These are phyloP conservation scores for Botryotinia globosa DNA, from an alignment of 2,329 filamentous ascomycete genomes.

Conservation along the genomic window DNA sequence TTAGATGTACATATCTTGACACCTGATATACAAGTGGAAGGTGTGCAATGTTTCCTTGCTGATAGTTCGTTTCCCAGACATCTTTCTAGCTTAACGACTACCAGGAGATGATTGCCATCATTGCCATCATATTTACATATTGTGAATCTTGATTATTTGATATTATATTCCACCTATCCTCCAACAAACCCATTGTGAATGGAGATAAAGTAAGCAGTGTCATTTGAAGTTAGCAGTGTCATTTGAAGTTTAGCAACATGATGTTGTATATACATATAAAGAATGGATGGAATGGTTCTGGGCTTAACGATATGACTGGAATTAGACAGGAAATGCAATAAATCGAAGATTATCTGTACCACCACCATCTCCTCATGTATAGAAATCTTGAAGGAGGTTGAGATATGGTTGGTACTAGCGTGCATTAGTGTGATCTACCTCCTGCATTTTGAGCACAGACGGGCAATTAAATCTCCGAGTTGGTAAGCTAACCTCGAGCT, in stretches of 20 bases:
- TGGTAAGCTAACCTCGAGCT: not conserved
- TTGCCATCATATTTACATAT: not conserved
- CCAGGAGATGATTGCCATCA: not conserved
- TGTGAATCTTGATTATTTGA: not conserved
- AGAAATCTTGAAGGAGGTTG: not conserved
- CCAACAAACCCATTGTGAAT: not conserved
- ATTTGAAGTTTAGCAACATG: not conserved
- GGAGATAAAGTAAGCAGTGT: not conserved
- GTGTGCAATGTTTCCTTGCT: not conserved
- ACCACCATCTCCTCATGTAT: not conserved
- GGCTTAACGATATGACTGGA: not conserved
- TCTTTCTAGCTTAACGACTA: not conserved
- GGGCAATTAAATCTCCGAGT: not conserved
- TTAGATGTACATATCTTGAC: not conserved
- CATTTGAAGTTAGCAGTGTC: not conserved
- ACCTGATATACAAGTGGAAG: not conserved
- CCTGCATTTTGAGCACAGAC: not conserved
- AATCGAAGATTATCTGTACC: not conserved
- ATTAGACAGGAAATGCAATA: not conserved
- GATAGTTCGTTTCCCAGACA: not conserved
- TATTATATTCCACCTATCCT: not conserved
- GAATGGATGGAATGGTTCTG: not conserved
- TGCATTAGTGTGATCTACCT: not conserved
- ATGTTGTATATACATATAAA: not conserved
- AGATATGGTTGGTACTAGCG: not conserved